Evolutionary conservation across 805 yeast species (phyloP), one percentile per base, ranked within the genome.

Genomic region (baker's yeast (Saccharomyces cerevisiae)): DNA sequence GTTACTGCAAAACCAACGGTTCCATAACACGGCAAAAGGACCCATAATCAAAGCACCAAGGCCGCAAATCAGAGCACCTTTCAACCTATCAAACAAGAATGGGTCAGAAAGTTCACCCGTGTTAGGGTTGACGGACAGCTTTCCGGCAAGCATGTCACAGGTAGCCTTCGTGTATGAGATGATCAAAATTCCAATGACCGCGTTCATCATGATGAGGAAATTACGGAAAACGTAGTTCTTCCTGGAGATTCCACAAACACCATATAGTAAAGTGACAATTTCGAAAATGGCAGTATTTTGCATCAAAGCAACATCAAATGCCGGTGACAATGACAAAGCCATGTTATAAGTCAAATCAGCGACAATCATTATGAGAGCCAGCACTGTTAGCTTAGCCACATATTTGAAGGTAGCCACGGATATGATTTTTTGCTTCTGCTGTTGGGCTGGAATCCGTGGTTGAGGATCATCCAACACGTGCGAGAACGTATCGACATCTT

Each of bases 71-170:
- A 70, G 56, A 27, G 67, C 59, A 21, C 72, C 70, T 49, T 68
- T 69, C 43, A 70, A 55, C 55, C 73, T 63, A 53, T 69, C 71
- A 48, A 70, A 70, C 14, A 70, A 59, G 51, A 63, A 70, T 4
- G 73, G 73, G 51, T 68, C 68, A 27, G 62, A 62, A 13, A 69
- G 61, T 51, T 69, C 72, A n/a, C 70, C 70, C 0, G 73, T 70
- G 21, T 61, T 65, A 50, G 61, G 58, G 52, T 69, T 67, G 36
- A 67, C 57, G 21, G 71, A 62, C 46, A 65, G 46, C 55, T 68
- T 68, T n/a, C 70, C 71, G 13, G 69, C 66, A 28, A 67, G 55
- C 51, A 68, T 48, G 51, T 66, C 70, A 43, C 69, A 64, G 4
- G 71, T 65, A 11, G 69, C 70, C 51, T 67, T 67, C 21, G 70